Conservation (phyloP, 768 basidiomycete genomes). For the Clitopilus passeckerianus region DNA sequence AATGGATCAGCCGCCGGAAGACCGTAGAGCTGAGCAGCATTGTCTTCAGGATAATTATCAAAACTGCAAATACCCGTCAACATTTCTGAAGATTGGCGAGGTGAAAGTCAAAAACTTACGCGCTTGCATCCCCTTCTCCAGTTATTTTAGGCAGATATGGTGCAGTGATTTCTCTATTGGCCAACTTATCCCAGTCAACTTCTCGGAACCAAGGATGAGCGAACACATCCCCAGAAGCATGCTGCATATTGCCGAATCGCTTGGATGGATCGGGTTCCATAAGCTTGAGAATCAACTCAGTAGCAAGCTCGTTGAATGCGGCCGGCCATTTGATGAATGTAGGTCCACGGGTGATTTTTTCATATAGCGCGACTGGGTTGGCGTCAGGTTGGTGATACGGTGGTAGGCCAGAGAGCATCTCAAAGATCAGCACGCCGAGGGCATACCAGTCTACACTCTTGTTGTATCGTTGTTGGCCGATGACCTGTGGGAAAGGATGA, state of each 20-base stretch:
- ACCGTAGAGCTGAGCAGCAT: constrained; percentile 58
- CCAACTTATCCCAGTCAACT: constrained; percentile 85
- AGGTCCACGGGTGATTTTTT: constrained; percentile 81
- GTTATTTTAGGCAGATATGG: constrained; percentile 91
- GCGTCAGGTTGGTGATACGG: constrained; percentile 89
- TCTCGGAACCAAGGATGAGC: constrained; percentile 92
- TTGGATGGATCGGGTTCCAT: constrained; percentile 87
- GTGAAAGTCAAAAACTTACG: constrained; percentile 44
- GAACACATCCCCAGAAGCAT: constrained; percentile 90
- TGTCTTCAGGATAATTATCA: constrained; percentile 75
- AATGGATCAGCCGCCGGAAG: constrained; percentile 49
- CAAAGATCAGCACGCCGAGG: constrained; percentile 92
- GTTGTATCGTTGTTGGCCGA: constrained; percentile 82
- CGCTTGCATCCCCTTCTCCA: constrained; percentile 94
- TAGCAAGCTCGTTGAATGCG: constrained; percentile 68
- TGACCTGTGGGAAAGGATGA: constrained; percentile 44
- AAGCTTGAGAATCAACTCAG: constrained; percentile 84
- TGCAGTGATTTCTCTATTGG: constrained; percentile 83
- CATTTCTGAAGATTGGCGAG: constrained; percentile 1
- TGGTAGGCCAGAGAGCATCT: constrained; percentile 95
- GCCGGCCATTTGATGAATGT: constrained; percentile 74
- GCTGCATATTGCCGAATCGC: constrained; percentile 84
- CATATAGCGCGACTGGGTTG: constrained; percentile 85
- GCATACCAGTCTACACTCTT: constrained; percentile 99
- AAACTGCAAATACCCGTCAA: constrained; percentile 43